Evolutionary conservation across 2,329 filamentous ascomycete species (phyloP).

Genomic region (Didymella exigua): DNA sequence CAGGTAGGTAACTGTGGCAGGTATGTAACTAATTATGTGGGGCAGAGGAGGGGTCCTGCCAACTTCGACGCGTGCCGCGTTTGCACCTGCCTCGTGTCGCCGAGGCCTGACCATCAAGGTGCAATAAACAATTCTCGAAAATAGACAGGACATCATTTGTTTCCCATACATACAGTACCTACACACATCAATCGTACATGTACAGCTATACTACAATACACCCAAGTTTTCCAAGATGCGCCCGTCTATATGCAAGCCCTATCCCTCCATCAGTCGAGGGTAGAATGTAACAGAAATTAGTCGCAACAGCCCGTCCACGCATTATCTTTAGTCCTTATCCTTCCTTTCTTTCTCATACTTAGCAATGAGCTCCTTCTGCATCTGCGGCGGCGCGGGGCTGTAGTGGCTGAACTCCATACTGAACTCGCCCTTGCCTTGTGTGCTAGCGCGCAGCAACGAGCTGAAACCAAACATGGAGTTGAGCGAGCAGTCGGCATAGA

Average conservation of each 20-base stretch:
- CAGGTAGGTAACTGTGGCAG: conserved; percentile 20
- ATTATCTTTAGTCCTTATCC: conserved; percentile 64
- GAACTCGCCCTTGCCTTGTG: conserved; percentile 98
- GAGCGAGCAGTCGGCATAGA: conserved; percentile 88
- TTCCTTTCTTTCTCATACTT: conserved; percentile 71
- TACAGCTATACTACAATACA: conserved; percentile 23
- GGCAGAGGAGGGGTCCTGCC: conserved; percentile 8
- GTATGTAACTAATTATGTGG: conserved; percentile 9
- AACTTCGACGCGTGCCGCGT: conserved; percentile 2
- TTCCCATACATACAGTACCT: conserved; percentile 6
- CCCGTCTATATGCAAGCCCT: conserved; percentile 31
- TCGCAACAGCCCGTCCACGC: background rate
- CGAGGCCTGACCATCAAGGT: background rate
- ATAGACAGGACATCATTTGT: conserved; percentile 25
- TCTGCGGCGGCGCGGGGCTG: conserved; percentile 78
- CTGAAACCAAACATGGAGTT: conserved; percentile 99
- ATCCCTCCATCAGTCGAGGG: conserved; percentile 1
- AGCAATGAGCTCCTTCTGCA: conserved; percentile 78
- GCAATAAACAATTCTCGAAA: background rate
- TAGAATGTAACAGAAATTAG: conserved; percentile 6
- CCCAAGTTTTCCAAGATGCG: conserved; percentile 19
- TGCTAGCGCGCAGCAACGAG: conserved; percentile 86
- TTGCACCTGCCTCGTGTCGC: background rate
- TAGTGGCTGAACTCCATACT: conserved; percentile 99
- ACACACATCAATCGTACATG: conserved; percentile 22